Conservation (phyloP, 2,329 filamentous ascomycete genomes). For the Epichloe coenophiala region DNA sequence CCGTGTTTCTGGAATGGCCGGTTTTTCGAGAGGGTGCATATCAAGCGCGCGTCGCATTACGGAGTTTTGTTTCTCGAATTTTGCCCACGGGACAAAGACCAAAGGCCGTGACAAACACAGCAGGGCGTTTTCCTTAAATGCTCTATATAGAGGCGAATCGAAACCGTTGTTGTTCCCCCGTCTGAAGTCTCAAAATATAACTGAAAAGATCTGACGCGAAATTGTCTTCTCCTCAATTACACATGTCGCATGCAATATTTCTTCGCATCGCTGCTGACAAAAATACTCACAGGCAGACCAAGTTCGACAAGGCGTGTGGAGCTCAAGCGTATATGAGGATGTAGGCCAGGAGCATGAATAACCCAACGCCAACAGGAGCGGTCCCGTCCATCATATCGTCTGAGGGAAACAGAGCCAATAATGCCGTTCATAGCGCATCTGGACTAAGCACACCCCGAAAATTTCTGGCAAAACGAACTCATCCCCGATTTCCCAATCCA, state of each 20-base stretch:
- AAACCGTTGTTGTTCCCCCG: conserved; percentile 37
- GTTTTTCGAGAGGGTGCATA: not conserved
- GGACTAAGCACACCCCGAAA: not conserved
- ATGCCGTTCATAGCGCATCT: not conserved
- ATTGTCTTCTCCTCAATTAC: conserved; percentile 1
- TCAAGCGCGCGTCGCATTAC: conserved; percentile 27
- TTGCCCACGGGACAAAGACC: conserved; percentile 32
- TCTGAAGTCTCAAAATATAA: conserved; percentile 39
- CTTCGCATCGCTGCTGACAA: not conserved
- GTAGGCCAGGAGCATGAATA: conserved; percentile 6
- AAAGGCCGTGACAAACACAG: conserved; percentile 46
- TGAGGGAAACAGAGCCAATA: not conserved
- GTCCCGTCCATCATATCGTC: not conserved
- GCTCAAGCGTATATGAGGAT: conserved; percentile 1
- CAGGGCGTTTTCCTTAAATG: conserved; percentile 4
- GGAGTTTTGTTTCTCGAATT: conserved; percentile 35
- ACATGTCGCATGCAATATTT: not conserved
- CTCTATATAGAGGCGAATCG: conserved; percentile 13
- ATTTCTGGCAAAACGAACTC: conserved; percentile 7
- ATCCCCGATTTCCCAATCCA: not conserved
- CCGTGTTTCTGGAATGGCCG: not conserved
- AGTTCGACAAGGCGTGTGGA: not conserved
- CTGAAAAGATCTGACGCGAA: conserved; percentile 64
- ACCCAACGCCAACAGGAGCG: not conserved
- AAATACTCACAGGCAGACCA: not conserved